Percentiles rank a stretch among this genome's conserved stretches.
Conservation (phyloP, 352 stramenopile genomes). For the Peronosclerospora sorghi region DNA sequence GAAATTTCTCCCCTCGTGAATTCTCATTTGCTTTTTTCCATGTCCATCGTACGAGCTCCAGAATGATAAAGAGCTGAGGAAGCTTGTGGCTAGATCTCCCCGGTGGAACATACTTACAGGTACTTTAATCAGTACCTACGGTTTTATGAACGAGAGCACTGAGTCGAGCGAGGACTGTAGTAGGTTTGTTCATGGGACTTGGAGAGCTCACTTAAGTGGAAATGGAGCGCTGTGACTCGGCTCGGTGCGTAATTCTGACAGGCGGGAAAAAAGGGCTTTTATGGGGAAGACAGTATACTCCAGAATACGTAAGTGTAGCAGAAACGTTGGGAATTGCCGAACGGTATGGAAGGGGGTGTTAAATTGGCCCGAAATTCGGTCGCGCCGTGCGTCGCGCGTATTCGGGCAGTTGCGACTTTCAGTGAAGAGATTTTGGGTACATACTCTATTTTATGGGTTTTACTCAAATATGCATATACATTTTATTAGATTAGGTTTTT, state of each 20-base stretch:
- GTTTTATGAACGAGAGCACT: slow-evolving; percentile 93
- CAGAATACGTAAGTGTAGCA: slow-evolving; percentile 53
- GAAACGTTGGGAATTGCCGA: slow-evolving; percentile 86
- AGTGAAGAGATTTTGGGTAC: too few species aligned
- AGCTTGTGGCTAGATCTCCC: slow-evolving; percentile 75
- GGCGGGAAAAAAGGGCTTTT: slow-evolving; percentile 90
- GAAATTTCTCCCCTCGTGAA: too few species aligned
- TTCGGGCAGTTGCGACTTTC: too few species aligned
- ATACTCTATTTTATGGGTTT: too few species aligned
- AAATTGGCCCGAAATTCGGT: too few species aligned
- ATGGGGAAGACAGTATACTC: slow-evolving; percentile 76
- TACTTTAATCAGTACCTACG: slow-evolving; percentile 93
- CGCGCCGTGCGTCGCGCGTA: too few species aligned
- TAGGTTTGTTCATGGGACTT: slow-evolving; percentile 79
- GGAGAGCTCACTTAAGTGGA: slow-evolving; percentile 85
- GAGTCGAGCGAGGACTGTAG: slow-evolving; percentile 77
- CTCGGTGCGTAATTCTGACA: slow-evolving; percentile 80
- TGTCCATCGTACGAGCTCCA: too few species aligned
- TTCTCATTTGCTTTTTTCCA: too few species aligned
- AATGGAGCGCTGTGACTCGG: slow-evolving; percentile 83
- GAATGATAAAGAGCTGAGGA: slow-evolving; percentile 26
- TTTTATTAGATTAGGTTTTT: too few species aligned
- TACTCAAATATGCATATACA: too few species aligned
- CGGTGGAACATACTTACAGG: slow-evolving; percentile 86
- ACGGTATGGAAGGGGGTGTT: slow-evolving; percentile 82